phyloP scores from a whole-genome alignment of 768 basidiomycete genomes.

The Austroboletus festivus region DNA sequence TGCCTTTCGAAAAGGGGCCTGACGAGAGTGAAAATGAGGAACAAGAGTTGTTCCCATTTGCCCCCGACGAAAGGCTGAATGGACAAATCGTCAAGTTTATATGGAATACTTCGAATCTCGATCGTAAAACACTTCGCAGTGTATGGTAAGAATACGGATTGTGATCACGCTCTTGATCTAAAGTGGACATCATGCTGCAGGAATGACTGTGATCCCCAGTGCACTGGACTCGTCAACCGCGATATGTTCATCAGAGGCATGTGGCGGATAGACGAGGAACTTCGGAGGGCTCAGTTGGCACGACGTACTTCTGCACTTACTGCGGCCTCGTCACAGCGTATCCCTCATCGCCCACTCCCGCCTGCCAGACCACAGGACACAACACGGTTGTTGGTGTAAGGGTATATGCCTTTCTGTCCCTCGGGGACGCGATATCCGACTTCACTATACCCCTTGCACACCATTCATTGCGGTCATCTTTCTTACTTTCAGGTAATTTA shows the following conservation, averaged over 20 bases:
- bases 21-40: constrained; percentile 24
- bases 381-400: constrained; percentile 12
- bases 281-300: constrained; percentile 55
- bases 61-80: constrained; percentile 47
- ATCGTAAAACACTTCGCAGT: constrained; percentile 46
- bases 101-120: constrained; percentile 62
- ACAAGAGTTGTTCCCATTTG: constrained; percentile 28
- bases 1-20: constrained; percentile 11
- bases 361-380: constrained; percentile 16
- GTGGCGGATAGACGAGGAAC: constrained; percentile 86
- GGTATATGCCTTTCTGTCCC: not conserved
- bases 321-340: constrained; percentile 33
- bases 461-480: not conserved
- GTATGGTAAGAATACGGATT: constrained; percentile 56
- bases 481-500: constrained; percentile 7
- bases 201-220: constrained; percentile 63
- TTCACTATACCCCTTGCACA: constrained; percentile 19
- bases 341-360: constrained; percentile 30
- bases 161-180: not conserved
- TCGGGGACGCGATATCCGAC: constrained; percentile 6
- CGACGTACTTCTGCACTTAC: constrained; percentile 31
- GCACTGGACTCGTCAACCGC: constrained; percentile 56
- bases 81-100: constrained; percentile 56
- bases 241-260: constrained; percentile 73
- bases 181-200: constrained; percentile 34